Percentiles rank a stretch among this genome's conserved stretches.
Evolutionary conservation across 805 yeast species (phyloP).

Genomic region (Wickerhamiella lipophila): DNA sequence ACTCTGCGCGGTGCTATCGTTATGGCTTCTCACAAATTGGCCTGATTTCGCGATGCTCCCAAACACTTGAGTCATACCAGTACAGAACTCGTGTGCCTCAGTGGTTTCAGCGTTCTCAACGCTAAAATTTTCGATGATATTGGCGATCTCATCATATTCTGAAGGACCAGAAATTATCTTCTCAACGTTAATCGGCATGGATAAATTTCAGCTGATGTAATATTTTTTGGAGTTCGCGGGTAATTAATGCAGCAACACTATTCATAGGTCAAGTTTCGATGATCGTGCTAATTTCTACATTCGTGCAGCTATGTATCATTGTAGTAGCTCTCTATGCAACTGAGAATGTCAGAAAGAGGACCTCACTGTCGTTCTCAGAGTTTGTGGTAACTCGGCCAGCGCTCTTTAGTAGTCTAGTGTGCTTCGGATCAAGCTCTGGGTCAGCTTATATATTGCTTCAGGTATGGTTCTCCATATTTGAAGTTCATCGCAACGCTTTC

Average conservation of each 20-base stretch:
- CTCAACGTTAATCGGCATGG: slow-evolving; percentile 1
- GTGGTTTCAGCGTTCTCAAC: neutral
- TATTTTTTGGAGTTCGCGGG: neutral
- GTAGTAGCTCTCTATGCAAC: neutral
- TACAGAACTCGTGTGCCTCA: neutral
- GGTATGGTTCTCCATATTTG: neutral
- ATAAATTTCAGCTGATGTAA: slow-evolving; percentile 2
- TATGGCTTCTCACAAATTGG: slow-evolving; percentile 29
- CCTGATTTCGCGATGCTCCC: slow-evolving; percentile 36
- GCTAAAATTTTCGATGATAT: neutral
- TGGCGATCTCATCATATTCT: slow-evolving; percentile 7
- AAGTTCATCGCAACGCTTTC: neutral
- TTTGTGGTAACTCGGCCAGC: neutral
- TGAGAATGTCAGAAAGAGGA: neutral
- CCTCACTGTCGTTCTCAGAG: neutral
- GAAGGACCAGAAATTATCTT: slow-evolving; percentile 6
- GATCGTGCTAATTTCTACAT: neutral
- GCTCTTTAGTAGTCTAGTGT: neutral
- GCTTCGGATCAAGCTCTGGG: neutral
- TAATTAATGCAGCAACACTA: neutral
- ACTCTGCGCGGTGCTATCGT: slow-evolving; percentile 54
- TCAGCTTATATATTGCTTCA: neutral
- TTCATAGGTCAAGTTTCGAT: neutral
- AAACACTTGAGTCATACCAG: slow-evolving; percentile 36
- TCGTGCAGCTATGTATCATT: neutral